Conservation (phyloP, 805 yeast species). For the Metschnikowia cubensis region DNA sequence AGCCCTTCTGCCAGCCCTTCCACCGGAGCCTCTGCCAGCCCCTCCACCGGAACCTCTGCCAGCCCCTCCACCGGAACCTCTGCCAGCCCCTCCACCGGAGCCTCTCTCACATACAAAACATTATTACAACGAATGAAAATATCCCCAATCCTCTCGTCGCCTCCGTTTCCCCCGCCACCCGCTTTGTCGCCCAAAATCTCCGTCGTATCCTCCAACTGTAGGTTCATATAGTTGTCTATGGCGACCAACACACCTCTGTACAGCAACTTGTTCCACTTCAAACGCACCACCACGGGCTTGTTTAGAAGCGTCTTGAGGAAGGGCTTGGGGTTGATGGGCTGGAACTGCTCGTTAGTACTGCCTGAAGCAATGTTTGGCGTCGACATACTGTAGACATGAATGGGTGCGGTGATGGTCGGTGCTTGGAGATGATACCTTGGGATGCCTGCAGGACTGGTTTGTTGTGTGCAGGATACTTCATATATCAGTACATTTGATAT, state of each 20-base stretch:
- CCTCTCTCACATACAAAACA: constrained; percentile 67
- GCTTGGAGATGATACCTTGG: background rate
- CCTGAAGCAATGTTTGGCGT: background rate
- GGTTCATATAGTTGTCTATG: constrained; percentile 89
- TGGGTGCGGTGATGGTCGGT: background rate
- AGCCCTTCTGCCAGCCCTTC: too few species aligned
- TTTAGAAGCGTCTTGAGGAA: constrained; percentile 74
- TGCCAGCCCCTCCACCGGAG: background rate
- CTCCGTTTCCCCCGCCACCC: background rate
- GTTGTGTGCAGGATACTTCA: too few species aligned
- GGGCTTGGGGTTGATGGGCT: constrained; percentile 87
- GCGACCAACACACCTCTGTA: constrained; percentile 75
- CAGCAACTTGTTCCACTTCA: constrained; percentile 89
- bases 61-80: background rate
- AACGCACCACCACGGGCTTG: constrained; percentile 65
- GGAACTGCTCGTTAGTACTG: constrained; percentile 27
- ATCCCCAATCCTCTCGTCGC: constrained; percentile 53
- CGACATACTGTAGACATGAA: constrained; percentile 1
- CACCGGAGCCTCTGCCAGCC: too few species aligned
- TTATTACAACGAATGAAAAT: constrained; percentile 88
- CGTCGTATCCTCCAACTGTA: constrained; percentile 59
- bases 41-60: too few species aligned
- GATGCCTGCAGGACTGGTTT: too few species aligned
- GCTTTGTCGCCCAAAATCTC: constrained; percentile 43
- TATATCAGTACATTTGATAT: too few species aligned